These are phyloP conservation scores for Tetragonia tetragonoides DNA, from an alignment of 148 eudicot genomes.

Conservation along the genomic window DNA sequence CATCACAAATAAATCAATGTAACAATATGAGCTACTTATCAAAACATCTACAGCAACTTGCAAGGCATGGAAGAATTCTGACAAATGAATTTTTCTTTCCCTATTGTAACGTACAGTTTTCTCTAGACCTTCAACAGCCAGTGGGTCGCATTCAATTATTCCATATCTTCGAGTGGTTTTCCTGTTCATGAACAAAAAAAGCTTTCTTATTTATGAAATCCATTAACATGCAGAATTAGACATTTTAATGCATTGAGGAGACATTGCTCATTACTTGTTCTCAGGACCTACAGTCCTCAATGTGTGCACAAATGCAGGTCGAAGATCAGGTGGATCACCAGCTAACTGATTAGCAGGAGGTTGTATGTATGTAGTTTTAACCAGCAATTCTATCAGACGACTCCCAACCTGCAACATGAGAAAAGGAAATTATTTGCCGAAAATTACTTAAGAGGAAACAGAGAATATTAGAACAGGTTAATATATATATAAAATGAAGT, in stretches of 20 bases:
- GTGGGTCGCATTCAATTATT: conserved; percentile 81
- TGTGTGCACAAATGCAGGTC: conserved; percentile 83
- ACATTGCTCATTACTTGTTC: conserved; percentile 39
- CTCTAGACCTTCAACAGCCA: conserved; percentile 68
- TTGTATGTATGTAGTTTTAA: conserved; percentile 81
- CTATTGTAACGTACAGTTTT: conserved; percentile 55
- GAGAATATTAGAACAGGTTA: neutral
- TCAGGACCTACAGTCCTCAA: conserved; percentile 47
- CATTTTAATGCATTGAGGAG: neutral
- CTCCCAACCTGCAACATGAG: conserved; percentile 71
- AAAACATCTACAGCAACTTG: conserved; percentile 5
- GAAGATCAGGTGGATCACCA: conserved; percentile 68
- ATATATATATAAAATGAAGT: too few species aligned
- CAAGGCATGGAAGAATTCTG: neutral
- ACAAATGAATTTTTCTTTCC: neutral
- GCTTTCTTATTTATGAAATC: conserved; percentile 9
- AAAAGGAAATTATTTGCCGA: conserved; percentile 6
- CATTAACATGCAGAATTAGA: neutral
- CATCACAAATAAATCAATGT: neutral
- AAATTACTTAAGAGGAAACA: neutral
- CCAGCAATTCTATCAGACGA: conserved; percentile 73
- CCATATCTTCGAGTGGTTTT: conserved; percentile 61
- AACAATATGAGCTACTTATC: neutral
- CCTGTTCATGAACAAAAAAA: conserved; percentile 39
- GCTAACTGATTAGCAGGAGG: conserved; percentile 59